Evolutionary conservation across 2,329 filamentous ascomycete genomes (phyloP).

Genomic region (Ceratocystiopsis sp.): DNA sequence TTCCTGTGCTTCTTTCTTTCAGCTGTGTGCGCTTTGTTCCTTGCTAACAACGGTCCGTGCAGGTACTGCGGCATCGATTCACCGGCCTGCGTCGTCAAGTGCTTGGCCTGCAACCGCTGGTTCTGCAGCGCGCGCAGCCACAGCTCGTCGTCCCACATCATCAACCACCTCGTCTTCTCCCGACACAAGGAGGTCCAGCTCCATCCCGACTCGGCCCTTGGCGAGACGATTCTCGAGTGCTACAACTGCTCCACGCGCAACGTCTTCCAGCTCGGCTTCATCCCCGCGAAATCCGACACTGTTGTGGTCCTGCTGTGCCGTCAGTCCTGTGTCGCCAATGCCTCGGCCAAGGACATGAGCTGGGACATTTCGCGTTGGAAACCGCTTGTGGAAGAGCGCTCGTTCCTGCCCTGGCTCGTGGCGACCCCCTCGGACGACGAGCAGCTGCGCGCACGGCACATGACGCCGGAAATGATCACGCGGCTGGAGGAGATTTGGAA

Average conservation of each 20-base stretch:
- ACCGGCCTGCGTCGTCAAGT: constrained; percentile 88
- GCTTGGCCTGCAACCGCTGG: constrained; percentile 91
- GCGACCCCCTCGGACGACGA: constrained; percentile 79
- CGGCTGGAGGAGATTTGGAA: constrained; percentile 99
- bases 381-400: constrained; percentile 89
- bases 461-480: constrained; percentile 87
- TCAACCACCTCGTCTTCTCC: constrained; percentile 93
- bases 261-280: constrained; percentile 92
- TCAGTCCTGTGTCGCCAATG: constrained; percentile 85
- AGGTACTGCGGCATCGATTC: constrained; percentile 98
- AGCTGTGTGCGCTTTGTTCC: background rate
- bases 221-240: constrained; percentile 92
- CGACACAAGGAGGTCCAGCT: constrained; percentile 98
- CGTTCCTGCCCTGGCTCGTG: constrained; percentile 89
- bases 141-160: constrained; percentile 90
- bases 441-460: constrained; percentile 82
- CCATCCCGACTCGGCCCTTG: constrained; percentile 79
- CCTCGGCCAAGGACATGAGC: constrained; percentile 98
- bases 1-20: too few relatives aligned
- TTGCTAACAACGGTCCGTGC: constrained; percentile 12
- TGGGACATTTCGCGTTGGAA: constrained; percentile 99
- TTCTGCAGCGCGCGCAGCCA: constrained; percentile 97
- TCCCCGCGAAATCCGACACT: constrained; percentile 94
- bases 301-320: constrained; percentile 94
- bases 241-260: constrained; percentile 99